Percentiles rank a stretch among this genome's conserved stretches.
phyloP scores from a whole-genome alignment of 768 basidiomycete species.

The Butyriboletus loyo region DNA sequence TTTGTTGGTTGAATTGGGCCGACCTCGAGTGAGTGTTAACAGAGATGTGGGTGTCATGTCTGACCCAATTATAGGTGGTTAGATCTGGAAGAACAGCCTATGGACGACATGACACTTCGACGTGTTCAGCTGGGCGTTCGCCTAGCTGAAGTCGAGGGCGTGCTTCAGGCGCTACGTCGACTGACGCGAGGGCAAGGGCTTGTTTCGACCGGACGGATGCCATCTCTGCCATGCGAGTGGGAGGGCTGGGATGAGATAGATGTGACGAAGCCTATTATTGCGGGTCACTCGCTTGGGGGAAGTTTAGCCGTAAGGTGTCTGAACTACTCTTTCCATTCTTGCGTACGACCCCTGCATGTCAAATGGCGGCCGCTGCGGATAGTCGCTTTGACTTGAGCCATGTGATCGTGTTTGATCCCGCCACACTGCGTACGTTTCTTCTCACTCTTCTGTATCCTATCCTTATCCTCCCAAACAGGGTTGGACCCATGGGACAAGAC shows the following conservation, averaged over 20 bases:
- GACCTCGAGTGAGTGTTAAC: constrained; percentile 23
- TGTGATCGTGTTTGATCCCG: constrained; percentile 30
- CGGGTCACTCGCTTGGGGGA: constrained; percentile 34
- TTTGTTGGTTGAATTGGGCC: constrained; percentile 34
- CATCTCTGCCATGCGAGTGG: constrained; percentile 14
- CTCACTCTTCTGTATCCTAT: constrained; percentile 13
- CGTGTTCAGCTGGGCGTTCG: constrained; percentile 36
- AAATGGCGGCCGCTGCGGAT: constrained; percentile 27
- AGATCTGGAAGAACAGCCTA: constrained; percentile 31
- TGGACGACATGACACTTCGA: constrained; percentile 30
- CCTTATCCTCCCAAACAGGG: constrained; percentile 19
- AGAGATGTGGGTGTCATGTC: background rate
- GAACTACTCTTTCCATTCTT: background rate
- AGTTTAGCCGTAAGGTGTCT: constrained; percentile 24
- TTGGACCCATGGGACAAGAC: constrained; percentile 25
- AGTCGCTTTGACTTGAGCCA: constrained; percentile 23
- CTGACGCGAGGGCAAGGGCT: background rate
- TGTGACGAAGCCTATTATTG: constrained; percentile 22
- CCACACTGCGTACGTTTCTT: constrained; percentile 22
- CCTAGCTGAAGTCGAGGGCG: constrained; percentile 36
- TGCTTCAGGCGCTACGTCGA: constrained; percentile 19
- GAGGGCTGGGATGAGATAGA: constrained; percentile 20
- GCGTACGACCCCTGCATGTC: background rate
- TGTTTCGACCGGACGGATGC: background rate
- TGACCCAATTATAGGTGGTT: constrained; percentile 21